These are phyloP conservation scores for Camelina sativa DNA, from an alignment of 345 rosid genomes.

Conservation along the genomic window DNA sequence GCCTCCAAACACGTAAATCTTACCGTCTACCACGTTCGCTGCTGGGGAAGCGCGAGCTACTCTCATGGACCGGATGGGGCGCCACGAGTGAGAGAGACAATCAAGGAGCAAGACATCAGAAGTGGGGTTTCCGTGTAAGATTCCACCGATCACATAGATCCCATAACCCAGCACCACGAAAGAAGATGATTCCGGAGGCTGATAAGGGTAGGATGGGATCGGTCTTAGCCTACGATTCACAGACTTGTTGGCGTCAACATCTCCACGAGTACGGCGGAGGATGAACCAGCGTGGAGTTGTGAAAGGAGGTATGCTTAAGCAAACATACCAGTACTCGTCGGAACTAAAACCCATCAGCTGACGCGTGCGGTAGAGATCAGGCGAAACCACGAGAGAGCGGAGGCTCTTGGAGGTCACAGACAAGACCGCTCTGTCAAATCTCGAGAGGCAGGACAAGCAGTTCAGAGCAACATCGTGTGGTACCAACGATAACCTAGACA, in stretches of 20 bases:
- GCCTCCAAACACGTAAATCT: background rate
- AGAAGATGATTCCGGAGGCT: too few species aligned
- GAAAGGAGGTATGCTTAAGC: background rate
- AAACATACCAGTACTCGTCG: background rate
- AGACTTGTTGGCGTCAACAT: too few species aligned
- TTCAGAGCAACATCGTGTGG: background rate
- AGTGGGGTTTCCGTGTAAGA: too few species aligned
- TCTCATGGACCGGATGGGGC: background rate
- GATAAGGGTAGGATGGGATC: too few species aligned
- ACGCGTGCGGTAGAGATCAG: background rate
- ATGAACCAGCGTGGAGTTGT: too few species aligned
- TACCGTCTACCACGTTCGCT: background rate
- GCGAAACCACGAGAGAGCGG: background rate
- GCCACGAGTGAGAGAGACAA: background rate
- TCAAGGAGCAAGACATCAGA: background rate
- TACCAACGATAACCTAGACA: background rate
- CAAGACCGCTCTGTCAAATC: background rate
- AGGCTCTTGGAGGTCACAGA: background rate
- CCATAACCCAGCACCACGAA: too few species aligned
- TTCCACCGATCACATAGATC: too few species aligned
- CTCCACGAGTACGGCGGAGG: too few species aligned
- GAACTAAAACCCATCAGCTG: background rate
- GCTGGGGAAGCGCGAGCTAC: background rate
- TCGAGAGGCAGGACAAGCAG: background rate
- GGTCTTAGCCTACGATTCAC: too few species aligned